A percentile compares a stretch with the other conserved stretches of the same genome.
These are phyloP conservation scores for Venturia carpophila DNA, from an alignment of 2,329 filamentous ascomycete species.

Conservation along the genomic window DNA sequence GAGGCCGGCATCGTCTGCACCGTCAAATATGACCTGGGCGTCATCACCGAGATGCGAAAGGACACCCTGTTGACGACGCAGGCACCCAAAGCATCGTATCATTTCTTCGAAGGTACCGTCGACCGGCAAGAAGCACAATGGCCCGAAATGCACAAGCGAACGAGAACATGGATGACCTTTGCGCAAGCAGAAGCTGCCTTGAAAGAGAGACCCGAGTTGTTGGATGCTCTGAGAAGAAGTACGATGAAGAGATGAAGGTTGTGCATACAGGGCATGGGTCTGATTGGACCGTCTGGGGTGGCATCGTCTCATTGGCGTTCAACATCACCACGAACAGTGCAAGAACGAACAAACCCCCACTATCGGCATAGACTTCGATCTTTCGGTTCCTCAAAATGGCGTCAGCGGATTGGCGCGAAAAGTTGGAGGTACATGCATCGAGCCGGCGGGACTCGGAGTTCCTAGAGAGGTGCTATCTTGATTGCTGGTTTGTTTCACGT, in stretches of 20 bases:
- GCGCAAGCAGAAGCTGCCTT: constrained; percentile 71
- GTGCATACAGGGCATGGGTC: neutral
- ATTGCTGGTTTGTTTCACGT: neutral
- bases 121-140: constrained; percentile 76
- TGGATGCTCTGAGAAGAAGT: constrained; percentile 59
- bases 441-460: neutral
- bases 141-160: constrained; percentile 90
- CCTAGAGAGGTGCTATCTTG: neutral
- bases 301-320: neutral
- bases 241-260: constrained; percentile 16
- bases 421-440: neutral
- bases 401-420: neutral
- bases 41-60: constrained; percentile 72
- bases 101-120: constrained; percentile 84
- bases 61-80: constrained; percentile 43
- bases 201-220: constrained; percentile 71
- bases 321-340: neutral
- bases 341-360: neutral
- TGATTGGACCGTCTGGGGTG: constrained; percentile 8
- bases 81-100: constrained; percentile 68
- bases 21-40: constrained; percentile 76
- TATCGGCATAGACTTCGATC: neutral
- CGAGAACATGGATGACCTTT: constrained; percentile 84
- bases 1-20: constrained; percentile 87
- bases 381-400: neutral